A percentile compares a stretch with the other conserved stretches of the same genome.
Conservation (phyloP, 2,329 filamentous ascomycete species). For the Diaporthe citriasiana region DNA sequence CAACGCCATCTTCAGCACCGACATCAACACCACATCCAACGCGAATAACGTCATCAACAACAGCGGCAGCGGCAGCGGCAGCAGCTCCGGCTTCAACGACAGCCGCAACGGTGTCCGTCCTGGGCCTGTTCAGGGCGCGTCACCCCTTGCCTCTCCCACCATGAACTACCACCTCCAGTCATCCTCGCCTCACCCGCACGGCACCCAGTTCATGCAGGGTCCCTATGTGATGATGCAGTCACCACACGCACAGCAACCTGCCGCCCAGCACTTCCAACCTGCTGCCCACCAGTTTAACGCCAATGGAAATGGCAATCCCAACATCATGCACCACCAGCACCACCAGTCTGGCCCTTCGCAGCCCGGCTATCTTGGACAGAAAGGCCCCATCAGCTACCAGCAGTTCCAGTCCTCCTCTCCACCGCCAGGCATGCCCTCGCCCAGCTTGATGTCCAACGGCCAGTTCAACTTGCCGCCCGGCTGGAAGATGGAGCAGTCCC, state of each 20-base stretch:
- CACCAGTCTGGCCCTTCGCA: slow-evolving; percentile 34
- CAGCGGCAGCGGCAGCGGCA: neutral
- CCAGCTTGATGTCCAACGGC: slow-evolving; percentile 43
- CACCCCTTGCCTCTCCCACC: slow-evolving; percentile 26
- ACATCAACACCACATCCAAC: too few species aligned
- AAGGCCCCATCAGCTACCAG: slow-evolving; percentile 39
- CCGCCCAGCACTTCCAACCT: slow-evolving; percentile 18
- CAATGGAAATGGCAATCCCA: slow-evolving; percentile 23
- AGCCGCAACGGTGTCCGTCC: slow-evolving; percentile 15
- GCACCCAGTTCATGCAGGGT: slow-evolving; percentile 35
- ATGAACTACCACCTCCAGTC: slow-evolving; percentile 34
- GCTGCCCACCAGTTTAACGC: slow-evolving; percentile 33
- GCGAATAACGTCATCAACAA: neutral
- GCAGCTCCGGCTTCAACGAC: neutral
- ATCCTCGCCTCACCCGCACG: slow-evolving; percentile 34
- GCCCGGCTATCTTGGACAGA: slow-evolving; percentile 25
- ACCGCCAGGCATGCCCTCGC: slow-evolving; percentile 47
- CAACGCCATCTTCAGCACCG: neutral
- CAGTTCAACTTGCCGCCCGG: slow-evolving; percentile 59
- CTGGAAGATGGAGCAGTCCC: slow-evolving; percentile 70
- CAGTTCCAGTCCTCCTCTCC: slow-evolving; percentile 35
- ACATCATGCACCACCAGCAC: slow-evolving; percentile 38
- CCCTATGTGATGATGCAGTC: slow-evolving; percentile 38
- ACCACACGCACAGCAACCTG: slow-evolving; percentile 23
- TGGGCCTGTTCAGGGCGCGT: slow-evolving; percentile 16